Evolutionary conservation across 1,284 basidiomycete species (phyloP).

Genomic region (Amylostereum chailletii): DNA sequence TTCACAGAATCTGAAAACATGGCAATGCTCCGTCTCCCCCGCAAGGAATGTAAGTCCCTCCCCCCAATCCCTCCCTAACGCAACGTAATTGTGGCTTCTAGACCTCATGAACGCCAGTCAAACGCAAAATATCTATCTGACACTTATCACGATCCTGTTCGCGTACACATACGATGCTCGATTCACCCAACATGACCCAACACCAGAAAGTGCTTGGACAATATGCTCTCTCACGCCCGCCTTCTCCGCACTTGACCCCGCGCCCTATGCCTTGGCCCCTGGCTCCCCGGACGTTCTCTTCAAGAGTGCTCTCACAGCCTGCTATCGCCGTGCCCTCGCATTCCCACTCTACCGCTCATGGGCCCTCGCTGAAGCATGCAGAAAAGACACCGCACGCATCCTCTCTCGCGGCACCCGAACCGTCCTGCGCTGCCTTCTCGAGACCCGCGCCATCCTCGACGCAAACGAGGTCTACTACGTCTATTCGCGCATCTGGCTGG

Average conservation of each 20-base stretch:
- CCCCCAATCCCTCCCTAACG: conserved; percentile 5
- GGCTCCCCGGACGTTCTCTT: conserved; percentile 32
- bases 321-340: conserved; percentile 62
- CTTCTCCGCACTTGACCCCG: conserved; percentile 70
- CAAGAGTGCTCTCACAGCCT: conserved; percentile 39
- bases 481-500: conserved; percentile 75
- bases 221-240: conserved; percentile 59
- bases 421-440: conserved; percentile 55
- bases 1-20: conserved; percentile 67
- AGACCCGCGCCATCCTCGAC: conserved; percentile 62
- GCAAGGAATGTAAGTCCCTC: conserved; percentile 60
- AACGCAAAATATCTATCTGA: conserved; percentile 54
- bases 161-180: conserved; percentile 70
- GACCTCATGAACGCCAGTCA: conserved; percentile 51
- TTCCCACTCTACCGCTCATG: conserved; percentile 76
- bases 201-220: conserved; percentile 79
- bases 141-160: conserved; percentile 62
- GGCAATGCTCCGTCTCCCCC: conserved; percentile 59
- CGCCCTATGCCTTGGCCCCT: conserved; percentile 32
- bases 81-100: conserved; percentile 18
- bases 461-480: conserved; percentile 77
- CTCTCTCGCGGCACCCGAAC: conserved; percentile 51
- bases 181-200: conserved; percentile 66
- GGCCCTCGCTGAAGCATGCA: conserved; percentile 57
- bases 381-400: conserved; percentile 49